Base-by-base conservation (phyloP, 2,329 filamentous ascomycete genomes). In the Alternaria ventricosa region DNA sequence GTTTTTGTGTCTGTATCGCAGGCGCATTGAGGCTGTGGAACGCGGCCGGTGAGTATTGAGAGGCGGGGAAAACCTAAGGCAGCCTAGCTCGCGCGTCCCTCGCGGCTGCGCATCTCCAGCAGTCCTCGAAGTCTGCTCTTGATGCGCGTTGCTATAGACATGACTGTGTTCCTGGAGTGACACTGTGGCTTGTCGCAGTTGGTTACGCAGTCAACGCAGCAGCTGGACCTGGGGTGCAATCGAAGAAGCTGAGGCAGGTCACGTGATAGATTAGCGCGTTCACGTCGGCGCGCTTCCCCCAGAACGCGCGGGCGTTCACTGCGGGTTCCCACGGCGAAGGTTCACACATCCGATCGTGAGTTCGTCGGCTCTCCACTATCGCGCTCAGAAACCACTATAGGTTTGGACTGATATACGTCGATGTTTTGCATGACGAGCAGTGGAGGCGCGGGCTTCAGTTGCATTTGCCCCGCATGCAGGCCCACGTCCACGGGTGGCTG, bases 1-100 rank as follows among this genome's bases (percentile, higher is more conserved):
- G 55, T 20, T 64, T 49, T 61, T 69, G 60, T 51, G 61, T 55
- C 51, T 60, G 41, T 36, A 41, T 65, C 54, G 67, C 51, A 64
- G 57, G 59, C 54, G 53, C 57, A 53, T 68, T 47, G 58, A 68
- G 54, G 60, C 61, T 63, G 46, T 45, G 55, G 43, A 50, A 30
- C 44, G 46, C 28, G 50, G 53, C 61, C 60, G 60, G 60, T 62
- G 43, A 55, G 30, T 18, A 28, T 22, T 27, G 54, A 25, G 9
- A 46, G n/a, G 54, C 27, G 54, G 44, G 54, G 44, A 56, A 56
- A 28, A 13, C 54, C 54, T 30, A n/a, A 44, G 36, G 36, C 36
- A 55, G 10, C 23, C 30, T 55, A 22, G 49, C 13, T 23, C 13
- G 49, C 49, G 27, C 28, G 47, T 33, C 30, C 12, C 12, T 33